phyloP scores from a whole-genome alignment of 441 rosid species.

The Erodium texanum region DNA sequence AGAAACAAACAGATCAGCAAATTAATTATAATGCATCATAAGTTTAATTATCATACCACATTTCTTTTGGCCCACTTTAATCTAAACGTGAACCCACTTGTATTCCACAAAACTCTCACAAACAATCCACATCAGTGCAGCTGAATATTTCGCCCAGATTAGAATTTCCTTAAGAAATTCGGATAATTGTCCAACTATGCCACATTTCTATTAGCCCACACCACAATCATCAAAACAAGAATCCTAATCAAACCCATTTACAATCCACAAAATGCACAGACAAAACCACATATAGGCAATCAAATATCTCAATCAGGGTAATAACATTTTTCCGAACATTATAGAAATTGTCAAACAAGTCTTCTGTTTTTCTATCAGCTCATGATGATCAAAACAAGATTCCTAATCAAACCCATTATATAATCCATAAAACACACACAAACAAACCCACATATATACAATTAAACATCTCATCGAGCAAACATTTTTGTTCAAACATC shows the following conservation, averaged over 20 bases:
- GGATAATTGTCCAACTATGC: neutral
- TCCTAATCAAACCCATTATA: no score
- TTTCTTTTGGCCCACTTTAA: neutral
- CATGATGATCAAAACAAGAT: no score
- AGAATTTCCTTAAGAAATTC: neutral
- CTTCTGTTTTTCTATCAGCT: neutral
- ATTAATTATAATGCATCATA: no score
- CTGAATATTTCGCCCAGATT: neutral
- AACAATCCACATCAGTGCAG: neutral
- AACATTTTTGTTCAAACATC: neutral
- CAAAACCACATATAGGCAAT: neutral
- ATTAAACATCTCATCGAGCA: neutral
- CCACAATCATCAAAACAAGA: neutral
- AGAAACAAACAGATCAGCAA: neutral
- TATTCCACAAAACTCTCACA: neutral
- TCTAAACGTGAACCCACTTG: neutral
- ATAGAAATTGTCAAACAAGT: neutral
- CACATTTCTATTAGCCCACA: neutral
- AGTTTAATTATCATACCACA: neutral
- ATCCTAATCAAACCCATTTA: constrained; percentile 3
- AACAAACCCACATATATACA: no score
- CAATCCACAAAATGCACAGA: neutral
- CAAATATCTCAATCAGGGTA: no score
- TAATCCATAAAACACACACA: no score
- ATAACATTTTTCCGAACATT: neutral